Evolutionary conservation across 1,139 yeast species (phyloP).

Genomic region (Suhomyces anneliseae): DNA sequence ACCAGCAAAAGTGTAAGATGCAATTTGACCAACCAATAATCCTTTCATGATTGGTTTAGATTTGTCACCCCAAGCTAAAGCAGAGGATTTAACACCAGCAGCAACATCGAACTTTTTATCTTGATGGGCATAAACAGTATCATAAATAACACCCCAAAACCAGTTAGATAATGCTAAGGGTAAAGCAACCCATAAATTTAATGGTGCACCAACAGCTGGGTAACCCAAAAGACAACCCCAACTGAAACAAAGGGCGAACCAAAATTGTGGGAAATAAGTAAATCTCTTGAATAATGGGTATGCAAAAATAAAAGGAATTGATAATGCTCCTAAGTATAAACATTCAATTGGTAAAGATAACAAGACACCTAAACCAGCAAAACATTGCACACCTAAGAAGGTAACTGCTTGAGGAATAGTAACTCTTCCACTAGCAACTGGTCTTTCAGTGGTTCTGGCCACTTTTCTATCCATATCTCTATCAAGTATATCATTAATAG

Average conservation of each 20-base stretch:
- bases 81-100: constrained; percentile 94
- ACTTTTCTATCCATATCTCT: constrained; percentile 81
- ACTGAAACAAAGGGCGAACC: constrained; percentile 78
- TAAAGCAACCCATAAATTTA: constrained; percentile 70
- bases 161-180: constrained; percentile 78
- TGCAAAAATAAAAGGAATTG: constrained; percentile 76
- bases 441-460: constrained; percentile 83
- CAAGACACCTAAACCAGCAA: constrained; percentile 74
- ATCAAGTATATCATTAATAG: constrained; percentile 87
- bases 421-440: constrained; percentile 86
- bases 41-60: constrained; percentile 69
- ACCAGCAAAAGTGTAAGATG: constrained; percentile 69
- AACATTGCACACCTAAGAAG: constrained; percentile 73
- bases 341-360: constrained; percentile 76
- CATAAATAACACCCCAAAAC: constrained; percentile 94
- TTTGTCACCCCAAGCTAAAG: constrained; percentile 85
- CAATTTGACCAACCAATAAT: constrained; percentile 66
- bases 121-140: constrained; percentile 96
- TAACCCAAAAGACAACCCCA: constrained; percentile 96
- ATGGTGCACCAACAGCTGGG: constrained; percentile 88
- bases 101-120: constrained; percentile 82
- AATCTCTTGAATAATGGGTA: constrained; percentile 93
- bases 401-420: constrained; percentile 67
- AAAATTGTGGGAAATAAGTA: constrained; percentile 91
- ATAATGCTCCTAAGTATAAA: constrained; percentile 77